Evolutionary conservation across 2,329 filamentous ascomycete genomes (phyloP).

Genomic region (Botrytis paeoniae): DNA sequence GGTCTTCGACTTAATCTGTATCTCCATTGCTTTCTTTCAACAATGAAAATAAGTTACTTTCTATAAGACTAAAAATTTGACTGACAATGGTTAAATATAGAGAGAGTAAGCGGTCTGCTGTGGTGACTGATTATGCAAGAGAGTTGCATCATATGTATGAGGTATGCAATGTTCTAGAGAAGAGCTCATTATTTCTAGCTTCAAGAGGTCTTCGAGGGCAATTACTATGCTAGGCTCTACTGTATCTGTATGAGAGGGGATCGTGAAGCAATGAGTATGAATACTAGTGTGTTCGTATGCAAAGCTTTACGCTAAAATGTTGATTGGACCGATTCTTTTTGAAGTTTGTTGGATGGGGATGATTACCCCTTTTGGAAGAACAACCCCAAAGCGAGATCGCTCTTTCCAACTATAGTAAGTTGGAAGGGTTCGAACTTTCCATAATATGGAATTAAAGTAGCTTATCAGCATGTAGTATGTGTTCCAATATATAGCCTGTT

Average conservation of each 20-base stretch:
- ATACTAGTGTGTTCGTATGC: background rate
- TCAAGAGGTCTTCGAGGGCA: background rate
- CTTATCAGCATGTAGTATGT: background rate
- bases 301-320: background rate
- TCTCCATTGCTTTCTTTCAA: background rate
- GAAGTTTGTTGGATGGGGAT: background rate
- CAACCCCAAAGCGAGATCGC: background rate
- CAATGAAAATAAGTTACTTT: background rate
- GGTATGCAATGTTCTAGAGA: background rate
- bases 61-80: background rate
- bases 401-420: conserved; percentile 3
- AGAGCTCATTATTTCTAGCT: background rate
- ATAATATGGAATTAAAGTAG: background rate
- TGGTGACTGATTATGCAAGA: background rate
- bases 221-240: background rate
- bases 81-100: conserved; percentile 7
- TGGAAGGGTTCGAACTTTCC: background rate
- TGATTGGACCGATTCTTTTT: background rate
- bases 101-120: background rate
- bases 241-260: background rate
- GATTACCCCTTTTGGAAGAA: background rate
- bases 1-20: background rate
- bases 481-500: background rate
- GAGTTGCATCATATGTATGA: background rate
- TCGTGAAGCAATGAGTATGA: background rate